A percentile compares a stretch with the other conserved stretches of the same genome.
These are phyloP conservation scores for Trichoderma aggressivum DNA, from an alignment of 2,329 filamentous ascomycete genomes.

Conservation along the genomic window DNA sequence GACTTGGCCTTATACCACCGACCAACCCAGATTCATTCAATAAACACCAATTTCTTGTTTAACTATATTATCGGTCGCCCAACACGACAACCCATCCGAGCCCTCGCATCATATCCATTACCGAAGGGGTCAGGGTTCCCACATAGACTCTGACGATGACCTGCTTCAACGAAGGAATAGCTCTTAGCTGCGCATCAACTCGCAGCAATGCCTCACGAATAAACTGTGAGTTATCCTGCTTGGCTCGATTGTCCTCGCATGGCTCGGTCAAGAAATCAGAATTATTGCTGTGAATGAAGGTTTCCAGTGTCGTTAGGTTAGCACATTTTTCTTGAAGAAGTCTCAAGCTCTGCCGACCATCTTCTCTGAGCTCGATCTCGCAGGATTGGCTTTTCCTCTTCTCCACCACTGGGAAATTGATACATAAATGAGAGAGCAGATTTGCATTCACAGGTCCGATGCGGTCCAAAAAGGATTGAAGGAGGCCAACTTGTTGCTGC, in stretches of 20 bases:
- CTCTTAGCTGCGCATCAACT: background rate
- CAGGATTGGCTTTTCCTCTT: background rate
- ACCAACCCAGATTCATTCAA: background rate
- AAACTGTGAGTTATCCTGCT: background rate
- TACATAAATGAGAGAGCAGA: background rate
- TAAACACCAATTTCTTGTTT: background rate
- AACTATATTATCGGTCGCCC: background rate
- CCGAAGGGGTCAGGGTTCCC: background rate
- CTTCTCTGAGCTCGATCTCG: background rate
- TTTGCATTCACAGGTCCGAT: background rate
- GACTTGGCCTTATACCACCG: background rate
- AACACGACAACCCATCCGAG: background rate
- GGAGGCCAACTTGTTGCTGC: background rate
- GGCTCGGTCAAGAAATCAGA: background rate
- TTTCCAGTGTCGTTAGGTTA: background rate
- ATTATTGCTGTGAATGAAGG: background rate
- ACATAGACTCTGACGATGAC: background rate
- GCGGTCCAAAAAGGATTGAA: background rate
- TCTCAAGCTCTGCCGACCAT: background rate
- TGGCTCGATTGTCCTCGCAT: no score
- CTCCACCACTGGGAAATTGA: background rate
- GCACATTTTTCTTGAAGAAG: background rate
- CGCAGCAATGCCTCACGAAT: background rate
- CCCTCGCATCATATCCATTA: background rate
- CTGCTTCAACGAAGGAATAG: background rate